phyloP scores from a whole-genome alignment of 495 filamentous ascomycete species.

The Sporormia fimetaria region DNA sequence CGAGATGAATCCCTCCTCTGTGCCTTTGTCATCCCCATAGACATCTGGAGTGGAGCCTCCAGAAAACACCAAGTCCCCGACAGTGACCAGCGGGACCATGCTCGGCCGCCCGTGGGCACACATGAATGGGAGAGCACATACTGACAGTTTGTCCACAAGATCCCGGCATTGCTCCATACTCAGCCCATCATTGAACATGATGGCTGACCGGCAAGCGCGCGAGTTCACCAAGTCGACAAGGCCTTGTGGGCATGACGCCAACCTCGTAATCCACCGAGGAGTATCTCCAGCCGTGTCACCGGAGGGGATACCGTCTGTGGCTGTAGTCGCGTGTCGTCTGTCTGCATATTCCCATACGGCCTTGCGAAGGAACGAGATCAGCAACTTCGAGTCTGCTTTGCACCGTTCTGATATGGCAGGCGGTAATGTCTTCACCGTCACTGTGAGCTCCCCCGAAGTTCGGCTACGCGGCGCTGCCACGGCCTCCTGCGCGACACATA shows the following conservation, averaged over 20 bases:
- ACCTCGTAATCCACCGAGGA: slow-evolving; percentile 43
- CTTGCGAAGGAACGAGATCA: slow-evolving; percentile 60
- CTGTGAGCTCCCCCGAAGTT: too few relatives aligned
- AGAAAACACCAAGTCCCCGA: neutral
- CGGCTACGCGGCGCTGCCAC: too few relatives aligned
- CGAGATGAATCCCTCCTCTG: slow-evolving; percentile 2
- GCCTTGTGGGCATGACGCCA: slow-evolving; percentile 58
- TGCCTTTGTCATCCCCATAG: neutral
- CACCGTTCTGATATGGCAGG: slow-evolving; percentile 64
- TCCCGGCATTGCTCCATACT: slow-evolving; percentile 50
- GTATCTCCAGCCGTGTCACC: slow-evolving; percentile 2
- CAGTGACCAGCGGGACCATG: slow-evolving; percentile 33
- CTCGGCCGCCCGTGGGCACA: slow-evolving; percentile 48
- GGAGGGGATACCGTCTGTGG: neutral
- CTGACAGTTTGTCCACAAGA: slow-evolving; percentile 50
- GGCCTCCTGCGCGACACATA: too few relatives aligned
- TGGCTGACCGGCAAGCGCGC: slow-evolving; percentile 75
- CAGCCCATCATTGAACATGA: slow-evolving; percentile 93
- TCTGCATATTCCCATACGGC: slow-evolving; percentile 48
- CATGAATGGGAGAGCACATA: slow-evolving; percentile 78
- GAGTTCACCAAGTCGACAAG: slow-evolving; percentile 86
- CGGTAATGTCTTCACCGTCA: slow-evolving; percentile 53
- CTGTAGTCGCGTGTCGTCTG: neutral
- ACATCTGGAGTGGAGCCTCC: neutral
- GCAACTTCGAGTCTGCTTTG: slow-evolving; percentile 52